Evolutionary conservation across 2,329 filamentous ascomycete species (phyloP), one percentile per base, ranked within the genome.

Genomic region (Fusarium lyarnte): DNA sequence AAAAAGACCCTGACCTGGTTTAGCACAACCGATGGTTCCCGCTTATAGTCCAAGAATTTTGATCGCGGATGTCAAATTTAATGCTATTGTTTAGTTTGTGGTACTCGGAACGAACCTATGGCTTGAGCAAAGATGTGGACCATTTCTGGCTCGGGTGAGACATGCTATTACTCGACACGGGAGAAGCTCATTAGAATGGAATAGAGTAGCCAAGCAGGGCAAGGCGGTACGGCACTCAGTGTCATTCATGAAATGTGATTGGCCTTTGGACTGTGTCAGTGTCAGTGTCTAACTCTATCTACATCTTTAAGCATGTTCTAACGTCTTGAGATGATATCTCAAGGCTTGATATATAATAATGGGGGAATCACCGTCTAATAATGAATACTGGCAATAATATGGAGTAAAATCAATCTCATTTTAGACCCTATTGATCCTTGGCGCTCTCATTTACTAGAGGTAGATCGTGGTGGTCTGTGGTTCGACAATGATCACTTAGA

Each of bases 381-480:
- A 36, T 49, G 31, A 47, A 57, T 49, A 2, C 16, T 54, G n/a
- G 14, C 10, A 14, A 35, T 16, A 29, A 27, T 11, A 54, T 13
- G 25, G 35, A 70, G 57, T 61, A 59, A 69, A 58, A 70, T 54
- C 59, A 70, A 27, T 45, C 53, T 70, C 53, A 70, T 63, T 59
- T 67, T 47, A 73, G 35, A 63, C 47, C 53, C 58, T 55, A 43
- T 49, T 51, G 4, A 59, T 35, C 66, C 70, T 51, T 66, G 60
- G 49, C 62, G 65, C 54, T 58, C 58, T 42, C 45, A 64, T 52
- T 43, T 42, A 25, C 47, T 23, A 33, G 42, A 25, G 42, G n/a
- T 19, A 43, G 36, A 60, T 57, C 42, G 39, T 43, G 41, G 19
- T 57, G 54, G 54, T 29, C 54, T 36, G 54, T 49, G 54, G 25